Evolutionary conservation across 129 eudicot species (phyloP).

Genomic region (Flaveria sonorensis): DNA sequence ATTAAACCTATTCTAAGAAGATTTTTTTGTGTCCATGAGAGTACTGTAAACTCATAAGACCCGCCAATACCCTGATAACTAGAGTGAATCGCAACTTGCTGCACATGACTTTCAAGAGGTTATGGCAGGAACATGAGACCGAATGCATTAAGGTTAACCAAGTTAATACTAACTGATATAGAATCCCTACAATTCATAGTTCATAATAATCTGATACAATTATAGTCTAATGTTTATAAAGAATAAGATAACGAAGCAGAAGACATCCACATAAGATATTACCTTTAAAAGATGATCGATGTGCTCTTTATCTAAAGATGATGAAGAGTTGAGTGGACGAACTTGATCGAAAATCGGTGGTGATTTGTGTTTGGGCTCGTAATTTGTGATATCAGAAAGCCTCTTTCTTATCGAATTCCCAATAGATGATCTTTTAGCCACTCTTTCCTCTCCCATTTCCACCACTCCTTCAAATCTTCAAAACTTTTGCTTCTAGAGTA

Average conservation of each 20-base stretch:
- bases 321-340: not conserved
- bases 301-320: constrained; percentile 44
- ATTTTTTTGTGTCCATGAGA: too few species aligned
- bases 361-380: constrained; percentile 52
- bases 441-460: constrained; percentile 42
- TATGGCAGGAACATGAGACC: too few species aligned
- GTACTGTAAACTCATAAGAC: too few species aligned
- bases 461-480: not conserved
- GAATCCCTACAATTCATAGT: not conserved
- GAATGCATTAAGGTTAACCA: not conserved
- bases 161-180: not conserved
- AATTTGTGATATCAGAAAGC: constrained; percentile 78
- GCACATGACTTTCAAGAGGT: too few species aligned
- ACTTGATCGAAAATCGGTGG: constrained; percentile 6
- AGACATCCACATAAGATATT: not conserved
- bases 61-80: too few species aligned
- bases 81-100: too few species aligned
- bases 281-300: constrained; percentile 69
- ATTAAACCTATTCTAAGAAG: not conserved
- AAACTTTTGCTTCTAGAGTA: not conserved
- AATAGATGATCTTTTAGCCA: constrained; percentile 63
- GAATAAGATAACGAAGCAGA: not conserved
- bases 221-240: not conserved
- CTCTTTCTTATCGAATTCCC: constrained; percentile 61
- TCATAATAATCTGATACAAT: not conserved